Evolutionary conservation across 2,329 filamentous ascomycete species (phyloP), one percentile per base, ranked within the genome.

Genomic region (Colletotrichum nymphaeae): DNA sequence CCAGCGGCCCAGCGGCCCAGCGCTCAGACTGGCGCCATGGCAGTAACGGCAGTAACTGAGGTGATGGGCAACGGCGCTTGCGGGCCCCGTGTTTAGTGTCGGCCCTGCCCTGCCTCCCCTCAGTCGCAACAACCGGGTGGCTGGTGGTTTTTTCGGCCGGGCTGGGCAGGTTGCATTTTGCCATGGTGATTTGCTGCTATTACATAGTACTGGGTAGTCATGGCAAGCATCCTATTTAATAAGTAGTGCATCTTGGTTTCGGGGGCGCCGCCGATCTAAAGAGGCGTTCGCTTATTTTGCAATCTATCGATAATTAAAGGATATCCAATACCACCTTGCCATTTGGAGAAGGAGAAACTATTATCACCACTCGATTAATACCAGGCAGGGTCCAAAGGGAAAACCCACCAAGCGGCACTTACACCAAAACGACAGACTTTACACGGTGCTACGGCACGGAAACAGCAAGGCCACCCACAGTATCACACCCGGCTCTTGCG

Each of bases 81-180:
- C 30, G 28, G 28, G 56, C 26, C 60, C 60, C 35, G 42, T 35
- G 46, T 70, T 73, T 73, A 69, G 71, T 62, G 67, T 16, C 62
- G 70, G 66, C 60, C 70, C 69, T 62, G 64, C 67, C 71, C 67
- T 62, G 64, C 67, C 71, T 60, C 28, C 46, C 28, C 30, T 16
- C 6, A 46, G 56, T 49, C 35, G 37, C 59, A 56, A 30, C 66
- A 24, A 24, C 52, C 35, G n/a, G 67, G 67, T 71, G 71, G 71
- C 67, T 73, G 71, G 67, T 26, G 53, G 19, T 24, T 22, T 35
- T 35, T 12, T 70, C 32, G 55, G 71, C 46, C 26, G 60, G 62
- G 60, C 56, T 49, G 56, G 32, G 37, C 60, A 56, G n/a, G 58
- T 26, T 19, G 26, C 5, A 37, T 37, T 26, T 42, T 57, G 32